Evolutionary conservation across 768 basidiomycete species (phyloP).

Genomic region (Russula brevipes): DNA sequence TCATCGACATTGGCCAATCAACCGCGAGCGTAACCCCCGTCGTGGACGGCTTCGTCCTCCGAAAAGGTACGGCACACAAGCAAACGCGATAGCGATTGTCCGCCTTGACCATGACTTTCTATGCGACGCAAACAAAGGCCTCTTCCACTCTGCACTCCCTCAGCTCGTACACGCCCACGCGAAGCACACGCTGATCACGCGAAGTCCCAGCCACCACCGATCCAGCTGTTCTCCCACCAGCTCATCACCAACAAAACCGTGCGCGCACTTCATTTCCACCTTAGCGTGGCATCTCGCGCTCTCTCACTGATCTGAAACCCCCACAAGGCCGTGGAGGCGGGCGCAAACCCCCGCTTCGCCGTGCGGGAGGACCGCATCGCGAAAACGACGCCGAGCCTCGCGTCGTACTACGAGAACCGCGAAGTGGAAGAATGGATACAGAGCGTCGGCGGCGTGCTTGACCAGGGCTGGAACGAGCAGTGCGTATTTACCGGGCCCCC

Average conservation of each 20-base stretch:
- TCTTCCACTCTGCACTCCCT: slow-evolving; percentile 68
- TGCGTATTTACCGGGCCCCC: slow-evolving; percentile 34
- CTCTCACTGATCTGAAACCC: background rate
- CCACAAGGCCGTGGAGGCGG: slow-evolving; percentile 64
- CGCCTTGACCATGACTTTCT: background rate
- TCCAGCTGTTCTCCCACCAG: slow-evolving; percentile 80
- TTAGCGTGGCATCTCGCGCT: background rate
- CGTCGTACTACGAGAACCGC: slow-evolving; percentile 65
- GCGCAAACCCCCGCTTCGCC: slow-evolving; percentile 56
- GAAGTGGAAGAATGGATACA: slow-evolving; percentile 96
- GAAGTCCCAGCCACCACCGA: slow-evolving; percentile 47
- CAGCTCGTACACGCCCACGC: slow-evolving; percentile 79
- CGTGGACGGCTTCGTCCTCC: slow-evolving; percentile 94
- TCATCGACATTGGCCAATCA: slow-evolving; percentile 89
- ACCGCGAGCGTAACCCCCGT: slow-evolving; percentile 91
- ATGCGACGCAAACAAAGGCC: slow-evolving; percentile 45
- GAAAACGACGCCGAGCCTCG: slow-evolving; percentile 78
- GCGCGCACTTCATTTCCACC: slow-evolving; percentile 1
- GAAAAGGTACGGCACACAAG: slow-evolving; percentile 61
- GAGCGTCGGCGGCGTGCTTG: slow-evolving; percentile 77
- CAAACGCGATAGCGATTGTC: background rate
- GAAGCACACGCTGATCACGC: slow-evolving; percentile 54
- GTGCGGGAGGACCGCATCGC: slow-evolving; percentile 70
- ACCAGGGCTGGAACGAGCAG: slow-evolving; percentile 88
- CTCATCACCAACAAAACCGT: slow-evolving; percentile 80